Conservation (phyloP, 2,329 filamentous ascomycete species). For the Orbilia blumenaviensis region DNA sequence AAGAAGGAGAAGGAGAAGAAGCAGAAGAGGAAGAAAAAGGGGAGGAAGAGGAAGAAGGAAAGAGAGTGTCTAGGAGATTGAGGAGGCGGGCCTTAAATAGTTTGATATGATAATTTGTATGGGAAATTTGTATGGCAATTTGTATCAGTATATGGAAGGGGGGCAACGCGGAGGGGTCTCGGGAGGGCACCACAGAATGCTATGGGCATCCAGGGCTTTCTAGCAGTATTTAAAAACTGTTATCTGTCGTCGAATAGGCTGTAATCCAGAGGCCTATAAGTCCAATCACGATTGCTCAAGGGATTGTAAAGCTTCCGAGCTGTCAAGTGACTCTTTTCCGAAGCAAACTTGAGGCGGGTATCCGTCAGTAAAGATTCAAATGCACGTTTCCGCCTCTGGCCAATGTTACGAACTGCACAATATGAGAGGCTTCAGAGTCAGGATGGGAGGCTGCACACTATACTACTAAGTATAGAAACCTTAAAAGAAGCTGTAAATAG, state of each 20-base stretch:
- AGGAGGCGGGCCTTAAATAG: conserved; percentile 19
- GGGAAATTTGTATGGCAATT: neutral
- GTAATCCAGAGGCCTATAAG: too few relatives aligned
- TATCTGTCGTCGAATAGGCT: too few relatives aligned
- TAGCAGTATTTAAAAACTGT: neutral
- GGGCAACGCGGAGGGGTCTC: neutral
- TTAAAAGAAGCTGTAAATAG: too few relatives aligned
- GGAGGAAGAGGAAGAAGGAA: too few relatives aligned
- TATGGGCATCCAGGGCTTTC: neutral
- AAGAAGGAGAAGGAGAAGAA: too few relatives aligned
- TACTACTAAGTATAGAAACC: neutral
- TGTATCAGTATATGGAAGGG: neutral
- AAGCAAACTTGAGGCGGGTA: neutral
- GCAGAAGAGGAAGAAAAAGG: too few relatives aligned
- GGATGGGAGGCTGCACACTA: too few relatives aligned
- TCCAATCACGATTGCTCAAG: neutral
- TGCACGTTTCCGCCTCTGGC: neutral
- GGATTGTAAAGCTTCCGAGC: neutral
- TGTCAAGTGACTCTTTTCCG: neutral
- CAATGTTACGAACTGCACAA: neutral
- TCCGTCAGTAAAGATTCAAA: neutral
- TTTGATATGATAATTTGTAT: neutral
- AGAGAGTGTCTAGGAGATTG: neutral
- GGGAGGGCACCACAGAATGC: neutral
- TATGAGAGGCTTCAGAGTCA: neutral